Base-by-base conservation (phyloP, 1,139 yeast genomes). In the Candida dubliniensis region DNA sequence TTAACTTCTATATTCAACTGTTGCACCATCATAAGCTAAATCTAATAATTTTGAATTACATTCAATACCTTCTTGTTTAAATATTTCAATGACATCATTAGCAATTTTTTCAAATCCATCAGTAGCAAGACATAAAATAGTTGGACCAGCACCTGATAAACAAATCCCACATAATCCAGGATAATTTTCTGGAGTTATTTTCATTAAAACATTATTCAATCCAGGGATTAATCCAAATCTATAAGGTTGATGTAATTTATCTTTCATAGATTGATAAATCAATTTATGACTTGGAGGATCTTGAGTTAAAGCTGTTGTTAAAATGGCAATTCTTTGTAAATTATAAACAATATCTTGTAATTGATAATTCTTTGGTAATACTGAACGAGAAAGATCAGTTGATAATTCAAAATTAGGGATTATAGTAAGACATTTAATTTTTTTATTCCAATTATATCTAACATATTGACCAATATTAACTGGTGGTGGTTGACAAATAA, bases 71-170 rank as follows among this genome's bases (percentile, higher is more conserved):
- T 86, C 84, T 54, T 79, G 70, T 44, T 74, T 67, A 64, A 93
- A 91, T 45, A 89, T 77, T 40, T 69, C 68, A 46, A 89, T 76
- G 52, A 93, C 90, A 44, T 81, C 87, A 3, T 65, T 60, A 18
- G 99, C 96, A 56, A 93, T 90, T n/a, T 69, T 75, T 9, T 90
- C 96, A 58, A 82, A 93, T 59, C 87, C 85, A 13, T 79, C 85
- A 5, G 96, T 90, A 10, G 99, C 99, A 52, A 93, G 76, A 43
- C 96, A 96, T 55, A 93, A 73, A 46, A 93, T 91, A 15, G 99
- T 93, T 44, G 99, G 99, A 1, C 99, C 99, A 5, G 99, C 99
- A 42, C 99, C 99, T 14, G 96, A 87, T 45, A 93, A 76, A 64
- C 99, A 93, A 55, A 93, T 89, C 41, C 99, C 99, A 52, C 95